Base-by-base conservation (phyloP, 306 rosid genomes). In the Begonia fuchsioides region DNA sequence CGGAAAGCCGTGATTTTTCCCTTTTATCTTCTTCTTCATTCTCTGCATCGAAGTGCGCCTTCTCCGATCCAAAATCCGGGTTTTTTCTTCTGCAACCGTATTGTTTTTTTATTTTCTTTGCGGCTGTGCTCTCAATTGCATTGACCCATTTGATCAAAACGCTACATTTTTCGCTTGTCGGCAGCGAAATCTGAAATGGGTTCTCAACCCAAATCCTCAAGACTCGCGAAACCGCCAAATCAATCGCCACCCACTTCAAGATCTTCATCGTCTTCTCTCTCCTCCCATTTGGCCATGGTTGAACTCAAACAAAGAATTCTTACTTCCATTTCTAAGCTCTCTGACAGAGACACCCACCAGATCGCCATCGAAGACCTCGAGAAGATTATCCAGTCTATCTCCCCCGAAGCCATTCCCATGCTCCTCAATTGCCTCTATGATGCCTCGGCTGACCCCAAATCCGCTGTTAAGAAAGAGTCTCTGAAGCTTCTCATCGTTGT, bases 341-440 rank as follows among this genome's bases (percentile, higher is more conserved):
- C 98, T 3, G 98, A 92, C 66, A 62, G 98, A 14, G 98, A 92
- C 78, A 92, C 96, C 1, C 73, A 85, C 66, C 98, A 85, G 64
- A 82, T 92, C 78, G 94, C 98, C 32, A 73, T 85, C 0, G 93
- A 92, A 4, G 95, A 92, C 74, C 74, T 85, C 17, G 87, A 82
- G 49, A 82, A 78, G 45, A 92, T 72, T 44, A 75, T 77, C 40
- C 67, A 72, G 2, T 32, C 72, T 39, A 82, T 92, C 9, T 64
- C 94, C 0, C 68, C 92, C 0, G 94, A 92, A 43, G 73, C 76
- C 41, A 66, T 92, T 40, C 94, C 95, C 1, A 79, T 92, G 93
- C 72, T 85, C 14, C 83, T 92, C 19, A 85, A 85, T 57, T 85
- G 86, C 66, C 76, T 92, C 57, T 82, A 82, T 62, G 96, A 92